Base-by-base conservation (phyloP, 1,284 basidiomycete species). In the Cutaneotrichosporon dermatis region DNA sequence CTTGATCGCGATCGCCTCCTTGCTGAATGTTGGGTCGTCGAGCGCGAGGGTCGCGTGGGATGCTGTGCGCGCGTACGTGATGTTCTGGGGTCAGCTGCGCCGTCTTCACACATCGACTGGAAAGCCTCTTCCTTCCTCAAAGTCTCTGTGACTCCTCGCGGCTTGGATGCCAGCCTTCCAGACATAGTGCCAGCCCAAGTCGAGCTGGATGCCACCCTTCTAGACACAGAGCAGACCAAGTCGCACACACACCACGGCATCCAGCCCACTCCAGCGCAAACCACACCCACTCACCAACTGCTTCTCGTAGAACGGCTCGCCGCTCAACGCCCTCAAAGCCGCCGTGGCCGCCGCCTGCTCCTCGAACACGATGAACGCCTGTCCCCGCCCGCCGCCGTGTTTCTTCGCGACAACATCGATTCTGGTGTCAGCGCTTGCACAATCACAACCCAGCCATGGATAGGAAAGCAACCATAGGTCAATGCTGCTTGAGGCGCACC, bases 381-480 rank as follows among this genome's bases (percentile, higher is more conserved):
- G 94, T 2, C 95, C 95, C 63, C 90, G 85, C 86, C 93, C 93
- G 72, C 87, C 89, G 56, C 84, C 63, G 55, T 76, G 70, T 65
- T 97, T 93, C 46, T 89, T 87, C n/a, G 95, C 93, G 54, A 98
- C 85, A 54, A 99, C 85, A 77, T 99, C 95, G 78, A 98, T 84
- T 49, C 76, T 78, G 61, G 25, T 25, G 25, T 25, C 25, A 25
- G 25, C 25, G 25, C 25, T 25, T 25, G 25, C 25, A 25, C 25
- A 25, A 25, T 25, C 25, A 25, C 25, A 10, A 37, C 33, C 58
- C 45, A 63, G 57, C 41, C 25, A 42, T 34, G 42, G 6, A 2
- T 6, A 10, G 25, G 25, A 7, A n/a, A 50, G 39, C 39, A 40
- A 40, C 25, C 25, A 25, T 25, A 25, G 25, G 25, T 25, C 25